Conservation (phyloP, 2,329 filamentous ascomycete genomes). For the Hypoxylon sp. region DNA sequence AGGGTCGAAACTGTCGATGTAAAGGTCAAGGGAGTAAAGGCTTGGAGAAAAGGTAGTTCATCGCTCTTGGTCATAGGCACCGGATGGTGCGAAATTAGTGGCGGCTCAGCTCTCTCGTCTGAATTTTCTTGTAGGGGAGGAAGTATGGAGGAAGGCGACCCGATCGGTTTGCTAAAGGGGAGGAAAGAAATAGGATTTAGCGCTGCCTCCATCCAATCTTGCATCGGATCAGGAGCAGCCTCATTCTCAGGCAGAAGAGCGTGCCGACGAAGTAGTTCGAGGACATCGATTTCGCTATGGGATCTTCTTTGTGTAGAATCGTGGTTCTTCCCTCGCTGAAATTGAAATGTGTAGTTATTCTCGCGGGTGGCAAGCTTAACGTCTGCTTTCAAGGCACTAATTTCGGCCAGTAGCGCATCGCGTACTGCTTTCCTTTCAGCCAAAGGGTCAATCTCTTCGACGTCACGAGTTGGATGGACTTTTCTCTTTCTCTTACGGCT, state of each 20-base stretch:
- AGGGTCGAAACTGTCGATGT: slow-evolving; percentile 64
- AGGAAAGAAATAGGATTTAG: slow-evolving; percentile 65
- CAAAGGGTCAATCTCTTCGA: slow-evolving; percentile 57
- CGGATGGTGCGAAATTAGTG: slow-evolving; percentile 73
- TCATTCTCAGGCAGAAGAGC: slow-evolving; percentile 55
- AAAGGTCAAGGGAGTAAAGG: slow-evolving; percentile 76
- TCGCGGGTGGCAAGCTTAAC: slow-evolving; percentile 68
- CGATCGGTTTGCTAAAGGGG: slow-evolving; percentile 59
- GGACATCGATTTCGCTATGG: slow-evolving; percentile 54
- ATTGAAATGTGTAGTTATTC: slow-evolving; percentile 65
- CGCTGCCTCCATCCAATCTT: slow-evolving; percentile 61
- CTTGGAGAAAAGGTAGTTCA: slow-evolving; percentile 74
- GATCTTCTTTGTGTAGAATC: slow-evolving; percentile 44
- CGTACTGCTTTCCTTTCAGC: slow-evolving; percentile 64
- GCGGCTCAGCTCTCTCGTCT: slow-evolving; percentile 51
- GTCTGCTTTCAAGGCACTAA: slow-evolving; percentile 68
- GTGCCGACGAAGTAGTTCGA: slow-evolving; percentile 57
- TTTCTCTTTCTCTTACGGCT: slow-evolving; percentile 36
- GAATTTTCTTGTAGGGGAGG: slow-evolving; percentile 41
- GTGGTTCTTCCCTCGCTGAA: slow-evolving; percentile 51
- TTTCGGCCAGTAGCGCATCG: slow-evolving; percentile 66
- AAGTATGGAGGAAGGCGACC: slow-evolving; percentile 45
- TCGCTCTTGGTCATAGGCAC: slow-evolving; percentile 71
- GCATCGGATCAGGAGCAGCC: slow-evolving; percentile 47
- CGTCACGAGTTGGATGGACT: slow-evolving; percentile 56